Base-by-base conservation (phyloP, 108 stramenopile species). In the Mediolabrus comicus region DNA sequence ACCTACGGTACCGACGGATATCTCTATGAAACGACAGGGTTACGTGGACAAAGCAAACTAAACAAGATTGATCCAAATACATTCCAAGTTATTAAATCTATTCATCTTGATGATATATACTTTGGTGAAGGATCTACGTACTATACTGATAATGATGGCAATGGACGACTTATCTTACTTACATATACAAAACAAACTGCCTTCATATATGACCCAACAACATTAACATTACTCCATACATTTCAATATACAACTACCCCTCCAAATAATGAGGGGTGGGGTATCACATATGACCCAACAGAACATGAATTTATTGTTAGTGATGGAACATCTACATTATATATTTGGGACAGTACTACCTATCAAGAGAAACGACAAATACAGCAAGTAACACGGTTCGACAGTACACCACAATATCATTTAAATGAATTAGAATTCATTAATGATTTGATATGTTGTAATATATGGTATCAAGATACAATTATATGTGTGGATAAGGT, bases 351-450 rank as follows among this genome's bases (percentile, higher is more conserved):
- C 41, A 69, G 82, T 8, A 79, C 84, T 27, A 74, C 63, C 16
- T 53, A 74, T 11, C 28, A 71, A 38, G 61, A 85, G 53, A 89
- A 69, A 62, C 75, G 87, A 7, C 26, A 38, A 10, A 51, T 77
- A 25, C 14, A 83, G 59, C 29, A 75, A 16, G 90, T 92, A 1
- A 75, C 60, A 3, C 70, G 92, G 28, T 61, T 74, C 35, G 63
- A 82, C 46, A 87, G 89, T 25, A 35, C 29, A 7, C 5, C 32
- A 26, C 89, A 90, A 13, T 33, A 53, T 12, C 34, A 82, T 24
- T 53, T 95, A 41, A 95, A 95, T 53, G 94, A 95, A 73, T 77
- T 95, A 46, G 94, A 95, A 67, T 87, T 67, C 30, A 89, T 86
- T 75, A 74, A 82, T 54, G 94, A 89, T 25, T 59, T 81, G 17